Conservation (phyloP, 192 early-diverging fungal genomes). For the Backusella mclennaniae region DNA sequence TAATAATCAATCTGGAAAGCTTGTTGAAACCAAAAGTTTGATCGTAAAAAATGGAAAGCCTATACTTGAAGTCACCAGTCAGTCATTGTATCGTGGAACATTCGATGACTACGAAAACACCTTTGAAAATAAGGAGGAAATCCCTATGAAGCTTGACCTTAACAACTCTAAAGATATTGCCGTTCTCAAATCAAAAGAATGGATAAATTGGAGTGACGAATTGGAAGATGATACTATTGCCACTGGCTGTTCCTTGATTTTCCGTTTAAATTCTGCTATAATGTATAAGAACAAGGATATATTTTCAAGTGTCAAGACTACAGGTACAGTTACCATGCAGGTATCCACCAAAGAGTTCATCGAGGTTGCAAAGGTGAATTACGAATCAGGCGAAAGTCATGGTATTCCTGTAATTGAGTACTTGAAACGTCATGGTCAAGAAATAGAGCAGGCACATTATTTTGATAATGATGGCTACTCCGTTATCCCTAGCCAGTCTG, state of each 20-base stretch:
- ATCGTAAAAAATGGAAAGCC: constrained; percentile 71
- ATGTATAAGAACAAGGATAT: constrained; percentile 55
- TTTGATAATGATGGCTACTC: constrained; percentile 92
- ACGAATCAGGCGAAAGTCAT: constrained; percentile 68
- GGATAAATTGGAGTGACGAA: constrained; percentile 75
- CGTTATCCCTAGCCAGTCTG: constrained; percentile 79
- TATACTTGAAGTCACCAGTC: constrained; percentile 82
- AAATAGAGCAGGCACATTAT: constrained; percentile 85
- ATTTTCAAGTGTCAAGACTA: constrained; percentile 73
- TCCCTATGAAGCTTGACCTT: constrained; percentile 72
- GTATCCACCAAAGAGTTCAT: constrained; percentile 80
- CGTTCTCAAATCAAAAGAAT: constrained; percentile 86
- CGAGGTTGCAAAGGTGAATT: constrained; percentile 83
- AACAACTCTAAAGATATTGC: constrained; percentile 80
- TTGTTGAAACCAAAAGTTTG: constrained; percentile 82
- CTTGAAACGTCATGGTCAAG: constrained; percentile 79
- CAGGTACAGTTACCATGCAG: constrained; percentile 72
- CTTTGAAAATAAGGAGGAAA: constrained; percentile 82
- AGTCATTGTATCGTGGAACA: constrained; percentile 90
- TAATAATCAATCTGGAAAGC: constrained; percentile 89
- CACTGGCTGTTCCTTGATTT: constrained; percentile 66
- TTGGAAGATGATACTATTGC: constrained; percentile 57
- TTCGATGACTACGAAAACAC: constrained; percentile 88
- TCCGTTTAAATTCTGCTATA: constrained; percentile 71
- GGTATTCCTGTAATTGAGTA: constrained; percentile 92